Base-by-base conservation (phyloP, 116 monocot species). In the Trichopus zeylanicus region DNA sequence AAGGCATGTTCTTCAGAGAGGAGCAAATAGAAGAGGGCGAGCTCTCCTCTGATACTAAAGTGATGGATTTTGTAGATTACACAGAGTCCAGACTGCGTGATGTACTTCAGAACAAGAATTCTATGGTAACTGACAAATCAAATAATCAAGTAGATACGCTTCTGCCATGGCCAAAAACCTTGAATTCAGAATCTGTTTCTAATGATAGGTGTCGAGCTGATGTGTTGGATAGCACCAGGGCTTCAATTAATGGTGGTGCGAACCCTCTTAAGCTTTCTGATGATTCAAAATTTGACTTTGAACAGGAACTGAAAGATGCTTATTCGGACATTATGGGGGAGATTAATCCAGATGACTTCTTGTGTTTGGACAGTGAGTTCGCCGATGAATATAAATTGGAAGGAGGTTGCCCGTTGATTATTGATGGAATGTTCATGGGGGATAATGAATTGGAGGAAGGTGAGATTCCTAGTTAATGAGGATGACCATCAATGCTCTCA, bases 1-100 rank as follows among this genome's bases (percentile, higher is more conserved):
- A 67, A 42, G 85, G 79, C 16, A 67, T 62, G 27, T 29, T 68
- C 3, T 93, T 77, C 62, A 68, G 38, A 53, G 89, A 87, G 68
- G 90, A 90, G 53, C 84, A 97, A 75, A 71, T 83, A 47, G 87
- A 87, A 57, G 95, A 97, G 48, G 76, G 70, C 7, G 81, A 81
- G 51, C 47, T 62, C 13, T n/a, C 48, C 48, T 59, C 55, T 6
- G 75, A 73, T 11, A 79, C 88, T 6, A 42, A 53, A 6, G 55
- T 93, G 60, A 29, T 79, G n/a, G 85, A 93, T 74, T 56, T 81
- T 28, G 55, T 39, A 59, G 67, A 74, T 30, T 38, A 53, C 29
- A 6, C 11, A 38, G 48, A 35, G 46, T 53, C 56, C 24, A 24
- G 34, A 16, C 32, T 30, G 23, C 18, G 6, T 30, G 10, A 29